phyloP scores from a whole-genome alignment of 495 filamentous ascomycete genomes.

The Xanthoparmelia taractica region DNA sequence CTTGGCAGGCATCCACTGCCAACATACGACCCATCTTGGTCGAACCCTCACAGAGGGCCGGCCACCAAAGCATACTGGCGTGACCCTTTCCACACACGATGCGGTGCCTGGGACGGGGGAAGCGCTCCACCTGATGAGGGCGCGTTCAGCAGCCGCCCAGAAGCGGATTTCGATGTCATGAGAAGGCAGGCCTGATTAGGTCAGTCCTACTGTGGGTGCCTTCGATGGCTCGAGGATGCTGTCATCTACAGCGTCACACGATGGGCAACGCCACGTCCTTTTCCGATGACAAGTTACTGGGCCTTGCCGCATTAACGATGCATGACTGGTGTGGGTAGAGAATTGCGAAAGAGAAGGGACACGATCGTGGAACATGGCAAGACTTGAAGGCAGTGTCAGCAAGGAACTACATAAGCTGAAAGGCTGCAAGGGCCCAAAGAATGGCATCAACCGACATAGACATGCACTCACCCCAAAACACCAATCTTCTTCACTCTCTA shows the following conservation, averaged over 20 bases:
- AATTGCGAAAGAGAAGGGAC: background rate
- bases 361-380: background rate
- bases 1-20: no score
- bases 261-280: background rate
- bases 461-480: background rate
- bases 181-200: background rate
- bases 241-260: background rate
- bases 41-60: no score
- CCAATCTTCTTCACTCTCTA: no score
- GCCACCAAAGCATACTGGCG: no score
- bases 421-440: no score
- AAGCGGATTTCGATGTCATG: background rate
- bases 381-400: background rate
- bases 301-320: background rate
- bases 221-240: no score
- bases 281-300: background rate
- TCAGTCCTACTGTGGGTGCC: background rate
- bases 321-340: background rate
- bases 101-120: no score
- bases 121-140: no score
- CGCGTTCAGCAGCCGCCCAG: background rate
- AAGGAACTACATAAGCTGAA: background rate
- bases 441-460: background rate
- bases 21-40: no score
- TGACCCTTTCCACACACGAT: no score